Evolutionary conservation across 345 rosid genomes (phyloP), one percentile per base, ranked within the genome.

Genomic region (Salix arbutifolia): DNA sequence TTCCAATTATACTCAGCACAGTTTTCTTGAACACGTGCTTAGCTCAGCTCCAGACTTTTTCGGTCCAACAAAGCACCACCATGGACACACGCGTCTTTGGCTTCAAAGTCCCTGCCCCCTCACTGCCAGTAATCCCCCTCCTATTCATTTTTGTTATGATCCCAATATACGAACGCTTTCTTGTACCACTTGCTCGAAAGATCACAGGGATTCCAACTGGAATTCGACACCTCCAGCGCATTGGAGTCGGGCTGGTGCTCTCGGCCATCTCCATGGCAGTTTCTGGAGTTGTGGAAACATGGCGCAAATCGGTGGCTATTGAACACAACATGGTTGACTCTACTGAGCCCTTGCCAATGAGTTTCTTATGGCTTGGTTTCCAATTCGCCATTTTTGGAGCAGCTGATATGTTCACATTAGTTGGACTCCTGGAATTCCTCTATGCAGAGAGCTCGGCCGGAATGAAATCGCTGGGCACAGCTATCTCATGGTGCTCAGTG

Each of bases 1-100:
- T 86, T 17, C 94, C 94, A 0, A 83, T 89, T 37, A 72, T 86
- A 62, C 74, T 88, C 0, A 86, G 92, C 82, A 90, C 94, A 16
- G 83, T 90, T 70, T 86, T 90, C 84, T 86, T 90, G 86, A 90
- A 89, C 77, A 87, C 91, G 16, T 90, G 92, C 61, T 78, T 90
- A 76, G 94, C 92, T 78, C 92, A 90, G 74, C 91, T 90, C 67
- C 89, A 86, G 35, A 89, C 94, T 17, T 89, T 90, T 77, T 73
- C 88, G 11, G 73, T 86, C 83, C 92, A 86, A 65, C 92, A 90
- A 68, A 84, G 89, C 89, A 85, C 85, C 17, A 89, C 89, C 19
- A 77, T 89, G 92, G 85, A 90, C 83, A 81, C 87, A 40, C 67
- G 28, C 50, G 31, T 90, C 33, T 46, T 80, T 2, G 85, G 89